Conservation (phyloP, 768 basidiomycete genomes). For the Agaricus bisporus region DNA sequence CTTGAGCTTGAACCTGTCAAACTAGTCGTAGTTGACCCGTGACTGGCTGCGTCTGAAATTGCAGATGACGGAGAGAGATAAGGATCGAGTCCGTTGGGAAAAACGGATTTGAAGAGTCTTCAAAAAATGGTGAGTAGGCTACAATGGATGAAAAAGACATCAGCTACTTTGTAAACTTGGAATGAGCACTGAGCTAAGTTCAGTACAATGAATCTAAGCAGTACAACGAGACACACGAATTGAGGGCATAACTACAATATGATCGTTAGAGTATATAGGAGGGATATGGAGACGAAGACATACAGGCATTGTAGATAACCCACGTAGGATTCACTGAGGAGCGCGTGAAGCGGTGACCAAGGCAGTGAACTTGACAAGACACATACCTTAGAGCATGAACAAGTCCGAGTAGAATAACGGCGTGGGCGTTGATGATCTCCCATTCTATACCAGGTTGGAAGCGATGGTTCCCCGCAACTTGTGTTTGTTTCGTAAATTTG, state of each 20-base stretch:
- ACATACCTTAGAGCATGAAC: constrained; percentile 64
- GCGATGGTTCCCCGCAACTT: constrained; percentile 24
- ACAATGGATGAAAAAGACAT: neutral
- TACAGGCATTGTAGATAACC: constrained; percentile 78
- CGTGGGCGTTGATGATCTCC: constrained; percentile 72
- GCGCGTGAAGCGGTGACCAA: neutral
- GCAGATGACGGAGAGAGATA: constrained; percentile 30
- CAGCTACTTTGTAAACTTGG: constrained; percentile 64
- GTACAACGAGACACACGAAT: constrained; percentile 34
- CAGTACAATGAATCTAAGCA: neutral
- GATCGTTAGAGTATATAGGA: constrained; percentile 1
- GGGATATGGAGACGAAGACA: constrained; percentile 17
- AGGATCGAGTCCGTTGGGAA: constrained; percentile 51
- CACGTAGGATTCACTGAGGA: constrained; percentile 64
- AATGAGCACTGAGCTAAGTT: constrained; percentile 47
- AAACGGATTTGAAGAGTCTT: constrained; percentile 66
- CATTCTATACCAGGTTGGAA: constrained; percentile 67
- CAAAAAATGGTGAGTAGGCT: constrained; percentile 1
- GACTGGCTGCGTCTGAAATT: constrained; percentile 16
- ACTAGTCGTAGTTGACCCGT: constrained; percentile 12
- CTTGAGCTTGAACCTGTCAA: constrained; percentile 15
- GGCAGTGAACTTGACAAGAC: neutral
- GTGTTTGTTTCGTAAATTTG: constrained; percentile 34
- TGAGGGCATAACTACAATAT: constrained; percentile 33
- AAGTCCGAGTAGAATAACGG: constrained; percentile 62